phyloP scores from a whole-genome alignment of 768 basidiomycete genomes.

The Phlegmacium glaucopus region DNA sequence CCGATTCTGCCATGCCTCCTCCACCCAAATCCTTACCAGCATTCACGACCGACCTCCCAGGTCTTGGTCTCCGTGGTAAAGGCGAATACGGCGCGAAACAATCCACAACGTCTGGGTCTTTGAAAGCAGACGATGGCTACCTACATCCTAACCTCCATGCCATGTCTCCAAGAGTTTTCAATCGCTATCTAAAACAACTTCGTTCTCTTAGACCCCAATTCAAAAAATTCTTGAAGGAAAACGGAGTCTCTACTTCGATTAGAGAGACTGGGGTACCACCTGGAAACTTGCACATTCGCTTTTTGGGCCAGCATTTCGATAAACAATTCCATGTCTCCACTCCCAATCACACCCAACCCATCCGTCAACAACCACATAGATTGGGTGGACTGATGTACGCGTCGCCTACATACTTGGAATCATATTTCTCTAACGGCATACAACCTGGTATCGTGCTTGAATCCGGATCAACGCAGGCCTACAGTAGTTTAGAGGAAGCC shows the following conservation, averaged over 20 bases:
- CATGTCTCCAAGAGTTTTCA: slow-evolving; percentile 60
- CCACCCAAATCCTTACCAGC: neutral
- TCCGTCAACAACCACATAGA: slow-evolving; percentile 65
- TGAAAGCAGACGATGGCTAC: slow-evolving; percentile 8
- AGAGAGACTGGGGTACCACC: neutral
- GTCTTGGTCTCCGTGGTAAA: slow-evolving; percentile 14
- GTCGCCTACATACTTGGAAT: slow-evolving; percentile 50
- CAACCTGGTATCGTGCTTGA: slow-evolving; percentile 60
- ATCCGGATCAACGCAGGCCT: neutral
- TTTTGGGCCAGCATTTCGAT: neutral
- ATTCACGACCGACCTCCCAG: neutral
- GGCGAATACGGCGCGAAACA: slow-evolving; percentile 19
- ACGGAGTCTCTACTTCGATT: slow-evolving; percentile 13
- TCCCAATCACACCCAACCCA: slow-evolving; percentile 26
- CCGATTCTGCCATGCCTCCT: neutral
- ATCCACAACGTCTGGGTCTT: neutral
- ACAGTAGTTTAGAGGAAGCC: neutral
- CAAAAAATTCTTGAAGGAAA: slow-evolving; percentile 17
- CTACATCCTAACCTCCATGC: slow-evolving; percentile 47
- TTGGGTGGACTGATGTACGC: slow-evolving; percentile 63
- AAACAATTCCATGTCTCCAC: neutral
- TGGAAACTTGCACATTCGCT: slow-evolving; percentile 2
- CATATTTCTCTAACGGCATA: slow-evolving; percentile 44
- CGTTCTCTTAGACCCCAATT: slow-evolving; percentile 57
- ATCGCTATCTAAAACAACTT: slow-evolving; percentile 54